phyloP scores from a whole-genome alignment of 2,329 filamentous ascomycete species.

The Venturia nashicola region DNA sequence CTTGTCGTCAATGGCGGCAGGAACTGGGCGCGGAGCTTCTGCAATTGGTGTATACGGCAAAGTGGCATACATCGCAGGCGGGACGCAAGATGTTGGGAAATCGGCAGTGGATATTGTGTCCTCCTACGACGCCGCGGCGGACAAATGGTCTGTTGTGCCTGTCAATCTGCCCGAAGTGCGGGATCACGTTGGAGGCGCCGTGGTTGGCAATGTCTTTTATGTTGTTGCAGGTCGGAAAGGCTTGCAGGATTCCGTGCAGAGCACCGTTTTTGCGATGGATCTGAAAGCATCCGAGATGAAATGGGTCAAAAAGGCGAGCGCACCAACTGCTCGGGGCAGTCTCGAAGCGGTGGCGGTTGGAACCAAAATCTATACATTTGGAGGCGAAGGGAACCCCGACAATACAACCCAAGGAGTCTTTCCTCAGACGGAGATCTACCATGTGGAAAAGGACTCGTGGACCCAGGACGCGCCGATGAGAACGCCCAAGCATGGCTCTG shows the following conservation, averaged over 20 bases:
- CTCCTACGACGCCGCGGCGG: too few relatives aligned
- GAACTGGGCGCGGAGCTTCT: too few relatives aligned
- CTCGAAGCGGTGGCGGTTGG: conserved; percentile 9
- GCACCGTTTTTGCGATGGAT: conserved; percentile 17
- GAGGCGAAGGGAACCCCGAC: conserved; percentile 16
- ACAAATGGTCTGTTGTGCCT: too few relatives aligned
- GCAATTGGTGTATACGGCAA: too few relatives aligned
- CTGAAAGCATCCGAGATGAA: conserved; percentile 14
- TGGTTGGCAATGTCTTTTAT: conserved; percentile 16
- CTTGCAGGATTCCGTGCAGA: conserved; percentile 13
- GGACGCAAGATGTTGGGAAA: too few relatives aligned
- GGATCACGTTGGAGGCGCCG: conserved; percentile 18
- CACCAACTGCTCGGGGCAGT: conserved; percentile 18
- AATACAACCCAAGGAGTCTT: conserved; percentile 9
- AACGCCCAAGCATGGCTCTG: too few relatives aligned
- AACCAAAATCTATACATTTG: conserved; percentile 17
- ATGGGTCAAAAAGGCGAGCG: conserved; percentile 10
- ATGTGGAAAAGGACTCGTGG: conserved; percentile 15
- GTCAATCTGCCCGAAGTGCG: conserved; percentile 9
- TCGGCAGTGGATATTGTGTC: too few relatives aligned
- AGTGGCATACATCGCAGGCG: too few relatives aligned
- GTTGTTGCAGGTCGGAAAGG: conserved; percentile 17
- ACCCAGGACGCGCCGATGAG: conserved; percentile 13
- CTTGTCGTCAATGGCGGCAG: too few relatives aligned
- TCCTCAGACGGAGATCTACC: conserved; percentile 14